These are phyloP conservation scores for Macadamia integrifolia DNA, from an alignment of 164 flowering plant genomes.

Conservation along the genomic window DNA sequence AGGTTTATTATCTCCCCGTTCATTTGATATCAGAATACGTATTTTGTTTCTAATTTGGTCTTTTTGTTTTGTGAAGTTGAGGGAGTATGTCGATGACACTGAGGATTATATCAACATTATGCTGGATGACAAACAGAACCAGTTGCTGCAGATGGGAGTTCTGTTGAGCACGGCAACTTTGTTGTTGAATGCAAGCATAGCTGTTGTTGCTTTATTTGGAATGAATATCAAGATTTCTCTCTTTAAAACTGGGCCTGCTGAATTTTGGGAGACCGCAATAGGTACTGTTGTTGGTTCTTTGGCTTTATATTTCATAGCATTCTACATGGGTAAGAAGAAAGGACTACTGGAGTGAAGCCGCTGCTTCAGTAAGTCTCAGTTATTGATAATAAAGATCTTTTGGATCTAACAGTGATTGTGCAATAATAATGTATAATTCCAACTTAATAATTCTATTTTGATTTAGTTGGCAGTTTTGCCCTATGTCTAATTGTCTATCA, in stretches of 20 bases:
- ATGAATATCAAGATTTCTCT: slow-evolving; percentile 4
- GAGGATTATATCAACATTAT: slow-evolving; percentile 9
- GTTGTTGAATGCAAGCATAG: background rate
- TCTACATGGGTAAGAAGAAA: slow-evolving; percentile 1
- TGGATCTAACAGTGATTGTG: no score
- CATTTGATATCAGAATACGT: no score
- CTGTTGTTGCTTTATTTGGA: slow-evolving; percentile 5
- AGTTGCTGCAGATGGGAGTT: slow-evolving; percentile 11
- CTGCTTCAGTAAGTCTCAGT: no score
- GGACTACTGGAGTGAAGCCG: background rate
- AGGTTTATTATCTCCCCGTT: background rate
- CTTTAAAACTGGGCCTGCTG: background rate
- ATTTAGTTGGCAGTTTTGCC: no score
- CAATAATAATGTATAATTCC: no score
- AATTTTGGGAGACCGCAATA: slow-evolving; percentile 4
- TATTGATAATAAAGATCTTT: no score
- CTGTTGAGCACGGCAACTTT: slow-evolving; percentile 6
- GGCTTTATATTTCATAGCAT: background rate
- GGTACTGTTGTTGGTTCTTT: background rate
- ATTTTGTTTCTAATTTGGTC: background rate
- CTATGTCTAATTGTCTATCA: no score
- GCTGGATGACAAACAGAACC: slow-evolving; percentile 12
- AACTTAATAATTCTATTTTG: no score
- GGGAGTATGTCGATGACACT: slow-evolving; percentile 10
- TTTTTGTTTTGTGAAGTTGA: background rate